A percentile compares a stretch with the other conserved stretches of the same genome.
Conservation (phyloP, 176 grass and related monocot genomes). For the Chrysopogon serrulatus region DNA sequence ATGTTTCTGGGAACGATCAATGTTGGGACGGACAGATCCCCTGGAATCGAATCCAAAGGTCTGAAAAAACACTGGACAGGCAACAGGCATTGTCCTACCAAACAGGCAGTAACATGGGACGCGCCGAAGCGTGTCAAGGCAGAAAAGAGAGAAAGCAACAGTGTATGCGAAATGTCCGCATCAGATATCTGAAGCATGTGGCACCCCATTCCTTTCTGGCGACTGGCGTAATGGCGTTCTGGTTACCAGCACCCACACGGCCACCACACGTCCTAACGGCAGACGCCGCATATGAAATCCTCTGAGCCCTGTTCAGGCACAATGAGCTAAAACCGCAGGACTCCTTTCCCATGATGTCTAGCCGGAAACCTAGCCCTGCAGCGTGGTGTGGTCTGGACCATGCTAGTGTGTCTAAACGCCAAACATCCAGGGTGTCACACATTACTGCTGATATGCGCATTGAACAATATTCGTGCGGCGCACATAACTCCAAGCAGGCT, state of each 20-base stretch:
- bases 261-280: not conserved
- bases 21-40: not conserved
- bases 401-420: constrained; percentile 1
- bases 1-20: not conserved
- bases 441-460: not conserved
- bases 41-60: not conserved
- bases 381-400: constrained; percentile 17
- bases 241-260: not conserved
- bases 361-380: not conserved
- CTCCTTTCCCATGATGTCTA: not conserved
- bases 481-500: not conserved
- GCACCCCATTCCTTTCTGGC: not conserved
- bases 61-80: not conserved
- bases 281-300: not conserved
- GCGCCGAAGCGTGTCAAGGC: not conserved
- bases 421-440: constrained; percentile 9
- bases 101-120: not conserved
- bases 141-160: not conserved
- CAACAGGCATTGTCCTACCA: not conserved
- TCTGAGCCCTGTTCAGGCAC: not conserved
- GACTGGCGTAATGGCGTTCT: not conserved
- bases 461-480: constrained; percentile 3
- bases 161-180: not conserved
- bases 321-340: not conserved
- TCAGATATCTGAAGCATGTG: constrained; percentile 26